These are phyloP conservation scores for Globisporangium megalacanthum DNA, from an alignment of 352 stramenopile genomes.

Conservation along the genomic window DNA sequence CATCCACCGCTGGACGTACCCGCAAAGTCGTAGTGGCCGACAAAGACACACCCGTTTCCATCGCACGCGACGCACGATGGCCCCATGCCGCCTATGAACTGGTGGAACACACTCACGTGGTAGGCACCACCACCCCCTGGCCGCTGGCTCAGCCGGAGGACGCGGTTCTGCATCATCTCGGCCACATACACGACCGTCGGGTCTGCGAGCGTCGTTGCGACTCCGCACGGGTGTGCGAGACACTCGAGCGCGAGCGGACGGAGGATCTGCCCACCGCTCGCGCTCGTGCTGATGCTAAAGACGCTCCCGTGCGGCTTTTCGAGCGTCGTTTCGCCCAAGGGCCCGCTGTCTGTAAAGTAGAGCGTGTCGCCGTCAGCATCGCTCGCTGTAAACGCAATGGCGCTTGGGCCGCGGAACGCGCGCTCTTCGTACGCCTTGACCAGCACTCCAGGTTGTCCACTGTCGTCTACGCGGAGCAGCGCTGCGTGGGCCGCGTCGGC, in stretches of 20 bases:
- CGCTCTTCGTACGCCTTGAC: conserved; percentile 83
- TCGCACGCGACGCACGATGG: conserved; percentile 71
- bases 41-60: conserved; percentile 54
- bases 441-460: conserved; percentile 57
- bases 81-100: conserved; percentile 75
- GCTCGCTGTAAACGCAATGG: conserved; percentile 37
- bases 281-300: conserved; percentile 62
- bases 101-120: conserved; percentile 76
- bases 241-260: conserved; percentile 63
- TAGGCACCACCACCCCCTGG: conserved; percentile 62
- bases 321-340: conserved; percentile 82
- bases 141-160: conserved; percentile 61
- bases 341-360: conserved; percentile 85
- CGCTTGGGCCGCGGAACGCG: conserved; percentile 63
- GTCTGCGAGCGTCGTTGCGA: conserved; percentile 30
- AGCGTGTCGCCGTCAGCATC: conserved; percentile 38
- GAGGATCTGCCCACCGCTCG: conserved; percentile 67
- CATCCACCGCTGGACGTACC: conserved; percentile 18
- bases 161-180: conserved; percentile 78
- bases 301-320: conserved; percentile 71
- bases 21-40: conserved; percentile 83
- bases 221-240: conserved; percentile 76
- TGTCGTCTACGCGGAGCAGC: conserved; percentile 61
- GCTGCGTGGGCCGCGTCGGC: conserved; percentile 69
- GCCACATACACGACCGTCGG: conserved; percentile 54